Evolutionary conservation across 768 basidiomycete species (phyloP), one percentile per base, ranked within the genome.

Genomic region (Kwoniella dejecticola): DNA sequence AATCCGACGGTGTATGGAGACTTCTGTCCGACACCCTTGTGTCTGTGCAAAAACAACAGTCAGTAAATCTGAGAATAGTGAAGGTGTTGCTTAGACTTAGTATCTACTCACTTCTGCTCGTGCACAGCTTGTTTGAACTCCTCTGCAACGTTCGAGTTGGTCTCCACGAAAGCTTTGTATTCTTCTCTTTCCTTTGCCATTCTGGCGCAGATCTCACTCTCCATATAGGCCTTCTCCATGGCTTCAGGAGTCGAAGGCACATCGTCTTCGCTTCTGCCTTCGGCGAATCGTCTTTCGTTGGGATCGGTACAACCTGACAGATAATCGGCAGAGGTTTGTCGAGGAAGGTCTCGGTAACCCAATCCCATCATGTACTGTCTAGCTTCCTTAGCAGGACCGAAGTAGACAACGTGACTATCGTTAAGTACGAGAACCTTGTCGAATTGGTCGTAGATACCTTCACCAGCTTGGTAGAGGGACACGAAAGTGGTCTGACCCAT

Each of bases 251-350:
- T 84, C 6, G 86, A 85, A 1, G 89, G 90, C 0, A 87, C 87
- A 62, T 87, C 84, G 0, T 65, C 64, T 3, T 61, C 72, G 29
- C 85, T 84, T 30, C 83, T 84, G 8, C 87, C 89, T 3, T 84
- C 82, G 1, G 88, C 85, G 71, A 89, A 90, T 77, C 88, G 89
- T 29, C 89, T 86, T 61, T 78, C 77, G 66, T 78, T 76, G 44
- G 66, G 50, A 56, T 78, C 77, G 42, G 81, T 81, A 62, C 80
- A 80, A 19, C 79, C 77, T 21, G 89, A 89, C 21, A 93, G 83
- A 77, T 89, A 93, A 75, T 93, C 91, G 10, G 90, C 86, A 13
- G 89, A 89, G 67, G 86, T 90, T 77, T 93, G 91, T 38, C 90
- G 86, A 56, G 89, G 88, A 24, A 89, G 85, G 19, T 88, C 66